phyloP scores from a whole-genome alignment of 176 grass and related monocot species.

The Tillandsia fasciculata region DNA sequence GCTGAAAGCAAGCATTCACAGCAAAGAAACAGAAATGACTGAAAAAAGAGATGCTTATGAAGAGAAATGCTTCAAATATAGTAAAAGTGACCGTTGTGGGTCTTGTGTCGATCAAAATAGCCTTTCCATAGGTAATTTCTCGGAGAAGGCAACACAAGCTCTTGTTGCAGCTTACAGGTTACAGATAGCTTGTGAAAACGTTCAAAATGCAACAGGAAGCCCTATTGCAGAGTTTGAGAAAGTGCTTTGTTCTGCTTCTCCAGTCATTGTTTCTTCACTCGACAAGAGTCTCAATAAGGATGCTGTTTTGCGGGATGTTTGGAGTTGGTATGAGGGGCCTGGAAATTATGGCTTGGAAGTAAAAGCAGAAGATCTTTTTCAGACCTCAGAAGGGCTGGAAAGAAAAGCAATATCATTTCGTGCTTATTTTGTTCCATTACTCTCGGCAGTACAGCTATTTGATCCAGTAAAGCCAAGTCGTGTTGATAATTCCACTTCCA shows the following conservation, averaged over 20 bases:
- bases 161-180: background rate
- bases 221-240: slow-evolving; percentile 12
- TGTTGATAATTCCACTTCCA: background rate
- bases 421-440: slow-evolving; percentile 1
- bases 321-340: background rate
- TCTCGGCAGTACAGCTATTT: slow-evolving; percentile 7
- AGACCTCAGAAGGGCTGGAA: too few species aligned
- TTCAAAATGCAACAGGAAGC: background rate
- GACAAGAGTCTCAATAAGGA: background rate
- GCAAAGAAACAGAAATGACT: too few species aligned
- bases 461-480: background rate
- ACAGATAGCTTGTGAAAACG: background rate
- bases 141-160: background rate
- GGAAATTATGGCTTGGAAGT: slow-evolving; percentile 1
- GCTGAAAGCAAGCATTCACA: too few species aligned
- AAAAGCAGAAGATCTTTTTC: slow-evolving; percentile 2
- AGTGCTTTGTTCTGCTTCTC: slow-evolving; percentile 7
- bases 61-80: too few species aligned
- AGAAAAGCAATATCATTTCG: background rate
- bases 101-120: too few species aligned
- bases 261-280: slow-evolving; percentile 1
- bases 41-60: too few species aligned
- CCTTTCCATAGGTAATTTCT: background rate
- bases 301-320: background rate
- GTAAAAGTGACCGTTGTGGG: too few species aligned